Evolutionary conservation across 495 filamentous ascomycete genomes (phyloP).

Genomic region (Cercophora newfieldiana): DNA sequence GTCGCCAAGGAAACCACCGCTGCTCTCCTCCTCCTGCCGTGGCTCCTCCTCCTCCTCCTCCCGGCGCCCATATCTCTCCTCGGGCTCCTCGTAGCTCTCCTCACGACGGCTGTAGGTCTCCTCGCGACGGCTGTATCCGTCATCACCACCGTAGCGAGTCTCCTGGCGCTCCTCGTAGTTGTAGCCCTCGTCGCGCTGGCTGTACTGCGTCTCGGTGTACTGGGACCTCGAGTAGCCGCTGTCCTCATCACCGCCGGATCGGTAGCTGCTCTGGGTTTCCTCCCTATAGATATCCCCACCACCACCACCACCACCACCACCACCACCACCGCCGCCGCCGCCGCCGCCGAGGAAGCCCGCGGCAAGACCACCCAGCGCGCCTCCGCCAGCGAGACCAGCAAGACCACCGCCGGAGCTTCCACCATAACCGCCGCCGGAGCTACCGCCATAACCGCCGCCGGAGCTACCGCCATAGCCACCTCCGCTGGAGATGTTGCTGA

Average conservation of each 20-base stretch:
- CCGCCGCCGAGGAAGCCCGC: not conserved
- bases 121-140: not conserved
- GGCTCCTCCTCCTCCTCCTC: slow-evolving; percentile 27
- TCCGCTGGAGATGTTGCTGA: slow-evolving; percentile 34
- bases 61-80: slow-evolving; percentile 21
- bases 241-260: slow-evolving; percentile 35
- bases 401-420: slow-evolving; percentile 28
- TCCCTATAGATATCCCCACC: not conserved
- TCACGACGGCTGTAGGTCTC: slow-evolving; percentile 19
- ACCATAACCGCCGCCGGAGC: slow-evolving; percentile 44
- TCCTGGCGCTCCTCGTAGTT: slow-evolving; percentile 43
- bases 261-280: not conserved
- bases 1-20: slow-evolving; percentile 1
- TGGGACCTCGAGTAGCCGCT: slow-evolving; percentile 46
- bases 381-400: not conserved
- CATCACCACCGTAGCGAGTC: slow-evolving; percentile 25
- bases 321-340: slow-evolving; percentile 4
- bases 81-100: slow-evolving; percentile 20
- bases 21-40: slow-evolving; percentile 19
- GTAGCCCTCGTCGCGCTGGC: slow-evolving; percentile 34
- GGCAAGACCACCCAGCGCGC: not conserved
- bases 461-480: slow-evolving; percentile 27
- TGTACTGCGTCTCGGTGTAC: slow-evolving; percentile 39
- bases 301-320: not conserved
- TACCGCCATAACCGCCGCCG: slow-evolving; percentile 44